These are phyloP conservation scores for Colletotrichum graminicola DNA, from an alignment of 2,329 filamentous ascomycete genomes.

Conservation along the genomic window DNA sequence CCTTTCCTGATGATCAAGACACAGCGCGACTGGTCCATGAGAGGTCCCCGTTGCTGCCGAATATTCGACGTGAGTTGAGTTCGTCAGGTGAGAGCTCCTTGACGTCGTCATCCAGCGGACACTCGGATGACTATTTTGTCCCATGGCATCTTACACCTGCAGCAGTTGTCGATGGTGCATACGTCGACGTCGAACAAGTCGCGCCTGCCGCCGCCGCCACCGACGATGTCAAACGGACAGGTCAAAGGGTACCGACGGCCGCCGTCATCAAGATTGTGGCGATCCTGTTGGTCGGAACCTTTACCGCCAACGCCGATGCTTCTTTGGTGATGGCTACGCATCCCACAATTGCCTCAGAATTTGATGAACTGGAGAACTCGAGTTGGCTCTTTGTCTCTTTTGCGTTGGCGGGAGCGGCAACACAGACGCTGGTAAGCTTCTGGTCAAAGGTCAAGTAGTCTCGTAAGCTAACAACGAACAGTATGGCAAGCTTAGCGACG, in stretches of 20 bases:
- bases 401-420: constrained; percentile 49
- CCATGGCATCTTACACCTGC: constrained; percentile 37
- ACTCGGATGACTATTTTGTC: constrained; percentile 33
- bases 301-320: constrained; percentile 73
- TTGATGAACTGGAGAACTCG: constrained; percentile 66
- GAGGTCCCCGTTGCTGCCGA: constrained; percentile 29
- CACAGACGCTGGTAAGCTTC: constrained; percentile 57
- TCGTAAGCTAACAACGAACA: constrained; percentile 42
- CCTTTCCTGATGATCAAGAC: constrained; percentile 1
- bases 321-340: constrained; percentile 77
- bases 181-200: constrained; percentile 32
- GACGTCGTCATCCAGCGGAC: constrained; percentile 34
- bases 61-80: constrained; percentile 28
- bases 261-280: constrained; percentile 45
- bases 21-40: constrained; percentile 15
- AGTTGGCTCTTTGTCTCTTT: constrained; percentile 59
- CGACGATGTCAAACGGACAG: constrained; percentile 1
- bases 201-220: constrained; percentile 6
- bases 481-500: constrained; percentile 69
- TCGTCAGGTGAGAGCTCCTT: constrained; percentile 39
- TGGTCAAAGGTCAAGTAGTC: too few relatives aligned
- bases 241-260: neutral
- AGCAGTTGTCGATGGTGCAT: constrained; percentile 26
- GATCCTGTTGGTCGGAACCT: constrained; percentile 58
- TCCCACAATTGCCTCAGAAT: constrained; percentile 71